Evolutionary conservation across 1,139 yeast species (phyloP).

Genomic region (Magnusiomyces suaveolens): DNA sequence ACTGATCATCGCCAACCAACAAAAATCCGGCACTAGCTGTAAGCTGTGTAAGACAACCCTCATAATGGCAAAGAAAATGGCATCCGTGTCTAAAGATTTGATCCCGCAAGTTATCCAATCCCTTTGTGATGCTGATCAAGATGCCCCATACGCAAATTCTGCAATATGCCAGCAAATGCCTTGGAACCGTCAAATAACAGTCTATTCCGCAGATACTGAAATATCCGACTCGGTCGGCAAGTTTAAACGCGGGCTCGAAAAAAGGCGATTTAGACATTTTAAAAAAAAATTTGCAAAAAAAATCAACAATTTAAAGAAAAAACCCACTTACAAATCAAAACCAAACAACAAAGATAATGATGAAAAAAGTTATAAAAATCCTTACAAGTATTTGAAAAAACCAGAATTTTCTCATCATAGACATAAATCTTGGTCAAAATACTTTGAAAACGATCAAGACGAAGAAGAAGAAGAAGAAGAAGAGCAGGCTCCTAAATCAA

Average conservation of each 20-base stretch:
- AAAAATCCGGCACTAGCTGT: background rate
- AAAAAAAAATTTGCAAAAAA: background rate
- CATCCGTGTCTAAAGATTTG: background rate
- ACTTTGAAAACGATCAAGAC: background rate
- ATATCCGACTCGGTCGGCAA: background rate
- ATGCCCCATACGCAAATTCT: background rate
- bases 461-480: background rate
- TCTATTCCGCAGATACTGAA: background rate
- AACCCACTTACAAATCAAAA: background rate
- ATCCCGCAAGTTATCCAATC: slow-evolving; percentile 5
- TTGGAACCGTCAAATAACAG: slow-evolving; percentile 6
- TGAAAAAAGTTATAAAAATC: background rate
- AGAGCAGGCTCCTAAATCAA: slow-evolving; percentile 8
- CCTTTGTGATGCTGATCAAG: background rate
- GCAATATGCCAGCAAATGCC: slow-evolving; percentile 4
- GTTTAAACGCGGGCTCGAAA: background rate
- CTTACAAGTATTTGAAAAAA: background rate
- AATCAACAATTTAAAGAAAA: background rate
- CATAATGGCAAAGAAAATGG: background rate
- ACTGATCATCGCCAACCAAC: background rate
- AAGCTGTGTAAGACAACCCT: background rate
- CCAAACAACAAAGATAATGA: background rate
- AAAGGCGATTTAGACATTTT: background rate
- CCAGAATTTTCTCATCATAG: background rate
- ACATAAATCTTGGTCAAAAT: background rate